Percentiles rank a stretch among this genome's conserved stretches.
phyloP scores from a whole-genome alignment of 2,329 filamentous ascomycete genomes.

The Colletotrichum sp. region DNA sequence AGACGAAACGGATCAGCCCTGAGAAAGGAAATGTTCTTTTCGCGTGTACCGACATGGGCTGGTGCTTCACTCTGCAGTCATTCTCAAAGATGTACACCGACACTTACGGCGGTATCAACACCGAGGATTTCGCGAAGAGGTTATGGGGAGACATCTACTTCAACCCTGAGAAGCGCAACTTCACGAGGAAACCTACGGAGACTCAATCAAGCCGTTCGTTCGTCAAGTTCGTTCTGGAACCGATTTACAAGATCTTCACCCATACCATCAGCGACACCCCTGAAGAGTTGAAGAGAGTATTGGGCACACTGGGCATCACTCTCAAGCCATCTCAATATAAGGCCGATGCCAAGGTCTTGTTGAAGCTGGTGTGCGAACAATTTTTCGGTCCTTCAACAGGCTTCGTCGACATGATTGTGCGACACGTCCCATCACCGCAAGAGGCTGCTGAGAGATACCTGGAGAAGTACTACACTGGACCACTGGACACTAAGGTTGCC shows the following conservation, averaged over 20 bases:
- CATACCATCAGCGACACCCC: slow-evolving; percentile 93
- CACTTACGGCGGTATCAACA: slow-evolving; percentile 81
- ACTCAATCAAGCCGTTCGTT: slow-evolving; percentile 84
- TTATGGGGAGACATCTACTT: slow-evolving; percentile 98
- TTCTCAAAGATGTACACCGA: slow-evolving; percentile 98
- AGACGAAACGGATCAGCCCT: slow-evolving; percentile 82
- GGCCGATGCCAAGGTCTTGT: slow-evolving; percentile 84
- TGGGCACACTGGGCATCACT: slow-evolving; percentile 80
- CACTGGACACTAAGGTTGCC: slow-evolving; percentile 81
- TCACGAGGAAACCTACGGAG: slow-evolving; percentile 86
- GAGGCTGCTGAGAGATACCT: slow-evolving; percentile 79
- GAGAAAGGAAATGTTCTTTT: slow-evolving; percentile 99
- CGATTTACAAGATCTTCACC: slow-evolving; percentile 96
- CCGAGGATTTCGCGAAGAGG: slow-evolving; percentile 80
- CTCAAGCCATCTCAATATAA: slow-evolving; percentile 94
- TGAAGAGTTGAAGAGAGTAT: slow-evolving; percentile 79
- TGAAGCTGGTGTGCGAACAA: slow-evolving; percentile 90
- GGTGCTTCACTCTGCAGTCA: slow-evolving; percentile 94
- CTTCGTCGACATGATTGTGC: slow-evolving; percentile 94
- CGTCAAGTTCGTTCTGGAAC: slow-evolving; percentile 92
- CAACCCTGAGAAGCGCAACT: slow-evolving; percentile 88
- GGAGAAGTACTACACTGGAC: slow-evolving; percentile 90
- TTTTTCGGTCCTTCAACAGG: slow-evolving; percentile 92
- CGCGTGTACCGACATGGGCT: slow-evolving; percentile 89
- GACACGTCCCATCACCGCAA: slow-evolving; percentile 86